Percentiles rank a stretch among this genome's conserved stretches.
These are phyloP conservation scores for Aureobasidium zeae DNA, from an alignment of 2,329 filamentous ascomycete species.

Conservation along the genomic window DNA sequence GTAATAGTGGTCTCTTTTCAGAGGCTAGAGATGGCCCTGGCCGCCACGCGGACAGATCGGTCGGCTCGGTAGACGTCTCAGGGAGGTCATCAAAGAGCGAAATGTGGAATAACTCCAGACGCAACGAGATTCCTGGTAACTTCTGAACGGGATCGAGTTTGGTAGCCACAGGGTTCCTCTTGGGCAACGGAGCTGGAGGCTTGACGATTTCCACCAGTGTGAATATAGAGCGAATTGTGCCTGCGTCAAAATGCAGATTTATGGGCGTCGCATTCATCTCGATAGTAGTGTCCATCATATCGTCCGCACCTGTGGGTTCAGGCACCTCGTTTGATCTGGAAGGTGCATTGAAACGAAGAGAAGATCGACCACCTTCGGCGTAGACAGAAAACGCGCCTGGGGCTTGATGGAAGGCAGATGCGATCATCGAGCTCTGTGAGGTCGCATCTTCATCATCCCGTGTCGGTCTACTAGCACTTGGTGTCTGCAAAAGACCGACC, in stretches of 20 bases:
- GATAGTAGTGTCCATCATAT: not conserved
- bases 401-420: conserved; percentile 24
- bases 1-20: not conserved
- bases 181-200: not conserved
- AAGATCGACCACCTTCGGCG: conserved; percentile 26
- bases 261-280: not conserved
- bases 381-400: conserved; percentile 42
- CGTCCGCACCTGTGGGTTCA: not conserved
- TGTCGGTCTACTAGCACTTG: not conserved
- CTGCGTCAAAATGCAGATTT: not conserved
- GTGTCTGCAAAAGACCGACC: not conserved
- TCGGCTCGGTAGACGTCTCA: not conserved
- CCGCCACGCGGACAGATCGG: not conserved
- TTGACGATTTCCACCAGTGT: not conserved
- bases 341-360: conserved; percentile 1
- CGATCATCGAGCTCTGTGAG: conserved; percentile 3
- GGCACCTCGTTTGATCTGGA: not conserved
- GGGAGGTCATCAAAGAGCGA: conserved; percentile 1
- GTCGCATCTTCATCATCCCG: not conserved
- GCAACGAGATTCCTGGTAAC: not conserved
- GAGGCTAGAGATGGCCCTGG: not conserved
- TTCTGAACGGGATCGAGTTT: not conserved
- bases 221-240: conserved; percentile 1
- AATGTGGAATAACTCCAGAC: not conserved
- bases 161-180: not conserved